These are phyloP conservation scores for Aspergillus kassunensis DNA, from an alignment of 495 filamentous ascomycete genomes.

Conservation along the genomic window DNA sequence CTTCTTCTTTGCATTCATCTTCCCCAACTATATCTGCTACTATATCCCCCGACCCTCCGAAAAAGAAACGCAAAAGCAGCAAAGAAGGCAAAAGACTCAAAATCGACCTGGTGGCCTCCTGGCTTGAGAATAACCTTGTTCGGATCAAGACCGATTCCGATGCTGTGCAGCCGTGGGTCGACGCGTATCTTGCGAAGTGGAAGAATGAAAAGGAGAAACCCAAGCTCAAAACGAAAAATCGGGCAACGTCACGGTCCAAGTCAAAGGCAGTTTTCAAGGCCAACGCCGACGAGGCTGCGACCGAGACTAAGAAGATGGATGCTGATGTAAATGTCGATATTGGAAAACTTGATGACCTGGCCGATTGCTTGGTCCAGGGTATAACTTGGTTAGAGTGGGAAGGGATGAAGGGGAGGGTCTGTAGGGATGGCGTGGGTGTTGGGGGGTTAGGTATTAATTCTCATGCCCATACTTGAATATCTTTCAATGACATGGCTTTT, in stretches of 20 bases:
- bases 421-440: conserved; percentile 20
- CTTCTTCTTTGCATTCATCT: no score
- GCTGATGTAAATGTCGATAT: conserved; percentile 19
- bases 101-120: conserved; percentile 57
- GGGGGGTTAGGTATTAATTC: not conserved
- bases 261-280: no score
- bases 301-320: not conserved
- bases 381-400: conserved; percentile 85
- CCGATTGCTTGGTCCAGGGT: conserved; percentile 85
- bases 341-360: conserved; percentile 83
- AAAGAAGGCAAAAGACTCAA: conserved; percentile 56
- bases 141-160: not conserved
- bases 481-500: not conserved
- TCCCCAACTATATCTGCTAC: no score
- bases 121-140: conserved; percentile 32
- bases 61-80: not conserved
- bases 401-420: conserved; percentile 53
- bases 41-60: no score
- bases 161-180: conserved; percentile 33
- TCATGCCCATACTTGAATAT: no score
- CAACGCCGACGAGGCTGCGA: no score
- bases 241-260: no score
- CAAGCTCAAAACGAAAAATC: conserved; percentile 6
- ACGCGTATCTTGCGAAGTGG: conserved; percentile 47
- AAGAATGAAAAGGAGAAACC: conserved; percentile 16